Percentiles rank a stretch among this genome's conserved stretches.
Conservation (phyloP, 169 alveolate genomes). For the Eimeria brunetti region DNA sequence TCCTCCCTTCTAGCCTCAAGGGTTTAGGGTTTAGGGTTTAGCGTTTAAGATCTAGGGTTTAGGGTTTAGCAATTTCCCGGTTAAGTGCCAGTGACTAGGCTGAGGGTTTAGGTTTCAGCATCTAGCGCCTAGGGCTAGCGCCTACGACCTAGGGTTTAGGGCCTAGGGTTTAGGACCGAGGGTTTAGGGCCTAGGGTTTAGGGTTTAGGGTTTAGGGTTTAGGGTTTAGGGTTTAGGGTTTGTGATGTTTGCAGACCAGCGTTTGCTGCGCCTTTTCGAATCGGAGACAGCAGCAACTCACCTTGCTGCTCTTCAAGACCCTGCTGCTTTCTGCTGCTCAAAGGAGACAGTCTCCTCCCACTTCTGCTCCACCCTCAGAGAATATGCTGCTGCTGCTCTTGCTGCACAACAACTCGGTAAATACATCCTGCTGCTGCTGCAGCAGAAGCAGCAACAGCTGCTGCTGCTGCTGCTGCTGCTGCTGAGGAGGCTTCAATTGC, state of each 20-base stretch:
- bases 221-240: not conserved
- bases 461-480: not conserved
- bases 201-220: not conserved
- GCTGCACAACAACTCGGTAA: conserved; percentile 15
- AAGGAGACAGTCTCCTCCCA: not conserved
- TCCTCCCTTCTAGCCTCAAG: not conserved
- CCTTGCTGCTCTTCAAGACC: conserved; percentile 26
- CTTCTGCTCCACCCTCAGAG: conserved; percentile 24
- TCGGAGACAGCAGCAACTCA: not conserved
- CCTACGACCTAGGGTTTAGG: too few relatives aligned
- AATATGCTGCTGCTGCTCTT: conserved; percentile 31
- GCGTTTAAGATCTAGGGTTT: too few relatives aligned
- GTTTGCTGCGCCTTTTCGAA: not conserved
- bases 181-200: not conserved
- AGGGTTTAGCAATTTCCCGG: too few relatives aligned
- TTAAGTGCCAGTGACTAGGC: too few relatives aligned
- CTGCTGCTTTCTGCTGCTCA: conserved; percentile 9
- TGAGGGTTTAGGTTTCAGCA: too few relatives aligned
- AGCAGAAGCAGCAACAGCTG: not conserved
- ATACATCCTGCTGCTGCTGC: not conserved
- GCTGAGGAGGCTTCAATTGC: not conserved
- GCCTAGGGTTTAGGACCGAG: not conserved
- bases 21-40: not conserved
- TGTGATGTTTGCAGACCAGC: not conserved
- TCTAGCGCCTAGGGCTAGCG: not conserved